Evolutionary conservation across 495 filamentous ascomycete genomes (phyloP).

Genomic region (Haplographium delicatum): DNA sequence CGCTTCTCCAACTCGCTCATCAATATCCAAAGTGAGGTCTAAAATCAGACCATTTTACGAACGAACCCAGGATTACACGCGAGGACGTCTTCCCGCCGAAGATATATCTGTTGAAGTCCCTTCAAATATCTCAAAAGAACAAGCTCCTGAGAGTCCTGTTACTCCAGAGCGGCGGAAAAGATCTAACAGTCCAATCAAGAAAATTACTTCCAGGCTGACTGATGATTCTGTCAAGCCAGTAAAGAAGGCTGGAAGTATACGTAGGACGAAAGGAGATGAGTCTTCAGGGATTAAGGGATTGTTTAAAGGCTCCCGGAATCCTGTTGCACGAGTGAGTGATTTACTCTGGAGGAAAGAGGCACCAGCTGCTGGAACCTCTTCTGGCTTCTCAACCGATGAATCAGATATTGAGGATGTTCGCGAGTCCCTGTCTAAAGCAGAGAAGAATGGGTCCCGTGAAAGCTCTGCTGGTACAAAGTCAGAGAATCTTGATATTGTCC

Average conservation of each 20-base stretch:
- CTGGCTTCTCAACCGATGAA: slow-evolving; percentile 39
- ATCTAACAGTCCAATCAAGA: slow-evolving; percentile 22
- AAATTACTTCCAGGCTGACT: slow-evolving; percentile 3
- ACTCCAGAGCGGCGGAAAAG: slow-evolving; percentile 5
- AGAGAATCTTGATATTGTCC: slow-evolving; percentile 35
- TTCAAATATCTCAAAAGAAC: slow-evolving; percentile 2
- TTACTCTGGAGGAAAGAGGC: slow-evolving; percentile 49
- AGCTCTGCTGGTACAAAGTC: slow-evolving; percentile 3
- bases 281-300: slow-evolving; percentile 40
- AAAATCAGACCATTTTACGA: slow-evolving; percentile 41
- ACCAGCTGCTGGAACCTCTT: slow-evolving; percentile 23
- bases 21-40: slow-evolving; percentile 31
- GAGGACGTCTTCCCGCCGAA: slow-evolving; percentile 21
- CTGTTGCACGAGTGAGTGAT: slow-evolving; percentile 54
- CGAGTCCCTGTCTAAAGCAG: slow-evolving; percentile 27
- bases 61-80: slow-evolving; percentile 26
- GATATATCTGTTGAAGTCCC: neutral
- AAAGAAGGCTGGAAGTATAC: slow-evolving; percentile 11
- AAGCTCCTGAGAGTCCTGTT: slow-evolving; percentile 9
- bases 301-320: slow-evolving; percentile 53
- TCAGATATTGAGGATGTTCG: slow-evolving; percentile 36
- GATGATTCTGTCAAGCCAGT: slow-evolving; percentile 12
- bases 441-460: slow-evolving; percentile 26
- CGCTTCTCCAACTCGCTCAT: slow-evolving; percentile 44
- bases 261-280: slow-evolving; percentile 22